A percentile compares a stretch with the other conserved stretches of the same genome.
Evolutionary conservation across 2,329 filamentous ascomycete genomes (phyloP).

Genomic region (Clonostachys chloroleuca): DNA sequence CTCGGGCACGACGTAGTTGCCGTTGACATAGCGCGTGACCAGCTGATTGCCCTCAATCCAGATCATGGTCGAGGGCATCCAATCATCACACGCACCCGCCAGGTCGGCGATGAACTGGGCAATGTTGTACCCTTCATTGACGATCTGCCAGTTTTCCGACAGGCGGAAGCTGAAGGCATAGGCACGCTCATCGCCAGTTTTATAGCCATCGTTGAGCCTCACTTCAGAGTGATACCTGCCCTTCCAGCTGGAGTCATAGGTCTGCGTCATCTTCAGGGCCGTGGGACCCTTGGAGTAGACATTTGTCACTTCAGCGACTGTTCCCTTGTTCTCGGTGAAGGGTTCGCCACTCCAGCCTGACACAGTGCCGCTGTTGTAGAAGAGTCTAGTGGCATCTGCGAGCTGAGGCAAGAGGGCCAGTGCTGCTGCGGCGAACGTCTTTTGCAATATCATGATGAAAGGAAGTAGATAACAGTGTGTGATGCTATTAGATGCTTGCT

Average conservation of each 20-base stretch:
- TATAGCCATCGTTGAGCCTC: conserved; percentile 34
- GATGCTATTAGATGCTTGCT: neutral
- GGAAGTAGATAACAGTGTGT: neutral
- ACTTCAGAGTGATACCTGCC: conserved; percentile 46
- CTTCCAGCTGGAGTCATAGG: conserved; percentile 30
- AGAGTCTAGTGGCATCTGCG: conserved; percentile 25
- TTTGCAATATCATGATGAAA: conserved; percentile 5
- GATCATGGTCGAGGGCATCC: conserved; percentile 43
- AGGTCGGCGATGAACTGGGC: conserved; percentile 48
- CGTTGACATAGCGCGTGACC: conserved; percentile 26
- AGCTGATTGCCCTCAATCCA: conserved; percentile 38
- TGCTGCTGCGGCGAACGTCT: conserved; percentile 4
- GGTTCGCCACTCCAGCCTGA: conserved; percentile 27
- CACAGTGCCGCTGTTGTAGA: conserved; percentile 33
- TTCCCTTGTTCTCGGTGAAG: conserved; percentile 31
- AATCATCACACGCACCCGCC: conserved; percentile 33
- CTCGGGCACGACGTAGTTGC: conserved; percentile 15
- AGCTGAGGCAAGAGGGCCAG: conserved; percentile 13
- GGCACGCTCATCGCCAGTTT: conserved; percentile 35
- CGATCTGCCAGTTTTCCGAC: conserved; percentile 37
- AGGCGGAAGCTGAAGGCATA: conserved; percentile 49
- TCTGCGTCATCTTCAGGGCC: conserved; percentile 39
- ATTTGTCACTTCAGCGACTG: conserved; percentile 33
- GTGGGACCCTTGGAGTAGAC: conserved; percentile 27
- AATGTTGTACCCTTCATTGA: conserved; percentile 38